These are phyloP conservation scores for Ceratocystis huliohia DNA, from an alignment of 2,329 filamentous ascomycete species.

Conservation along the genomic window DNA sequence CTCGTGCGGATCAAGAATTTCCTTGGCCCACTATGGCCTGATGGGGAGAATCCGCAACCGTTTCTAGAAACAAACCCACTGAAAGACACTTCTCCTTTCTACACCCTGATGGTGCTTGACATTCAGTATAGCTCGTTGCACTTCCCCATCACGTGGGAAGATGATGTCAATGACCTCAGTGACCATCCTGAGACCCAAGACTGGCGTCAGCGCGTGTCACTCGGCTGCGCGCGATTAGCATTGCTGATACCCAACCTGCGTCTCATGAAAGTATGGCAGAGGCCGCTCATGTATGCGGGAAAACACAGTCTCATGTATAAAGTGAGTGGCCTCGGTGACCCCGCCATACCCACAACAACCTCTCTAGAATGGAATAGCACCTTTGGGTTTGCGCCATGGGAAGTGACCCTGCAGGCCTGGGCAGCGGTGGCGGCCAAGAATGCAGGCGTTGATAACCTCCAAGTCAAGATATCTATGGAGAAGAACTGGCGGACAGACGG, in stretches of 20 bases:
- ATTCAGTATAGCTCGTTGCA: constrained; percentile 23
- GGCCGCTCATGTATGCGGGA: constrained; percentile 25
- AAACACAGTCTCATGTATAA: constrained; percentile 23
- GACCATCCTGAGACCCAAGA: constrained; percentile 21
- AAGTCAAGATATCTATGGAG: not conserved
- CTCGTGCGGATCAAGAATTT: constrained; percentile 23
- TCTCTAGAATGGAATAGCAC: constrained; percentile 22
- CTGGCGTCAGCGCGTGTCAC: constrained; percentile 23
- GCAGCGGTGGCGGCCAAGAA: constrained; percentile 22
- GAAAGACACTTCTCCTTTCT: not conserved
- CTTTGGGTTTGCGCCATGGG: constrained; percentile 23
- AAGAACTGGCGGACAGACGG: constrained; percentile 8
- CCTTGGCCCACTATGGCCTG: constrained; percentile 23
- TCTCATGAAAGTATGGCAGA: constrained; percentile 22
- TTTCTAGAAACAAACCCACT: constrained; percentile 16
- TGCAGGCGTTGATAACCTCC: not conserved
- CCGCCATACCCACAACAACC: constrained; percentile 6
- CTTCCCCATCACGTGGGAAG: constrained; percentile 23
- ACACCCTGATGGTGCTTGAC: constrained; percentile 21
- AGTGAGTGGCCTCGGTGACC: not conserved
- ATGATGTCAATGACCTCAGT: constrained; percentile 22
- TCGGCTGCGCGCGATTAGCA: constrained; percentile 23
- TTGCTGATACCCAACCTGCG: constrained; percentile 23
- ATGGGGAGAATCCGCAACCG: constrained; percentile 18
- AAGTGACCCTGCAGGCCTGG: constrained; percentile 23